Evolutionary conservation across 1,284 basidiomycete species (phyloP).

Genomic region (Takashimella tepidaria): DNA sequence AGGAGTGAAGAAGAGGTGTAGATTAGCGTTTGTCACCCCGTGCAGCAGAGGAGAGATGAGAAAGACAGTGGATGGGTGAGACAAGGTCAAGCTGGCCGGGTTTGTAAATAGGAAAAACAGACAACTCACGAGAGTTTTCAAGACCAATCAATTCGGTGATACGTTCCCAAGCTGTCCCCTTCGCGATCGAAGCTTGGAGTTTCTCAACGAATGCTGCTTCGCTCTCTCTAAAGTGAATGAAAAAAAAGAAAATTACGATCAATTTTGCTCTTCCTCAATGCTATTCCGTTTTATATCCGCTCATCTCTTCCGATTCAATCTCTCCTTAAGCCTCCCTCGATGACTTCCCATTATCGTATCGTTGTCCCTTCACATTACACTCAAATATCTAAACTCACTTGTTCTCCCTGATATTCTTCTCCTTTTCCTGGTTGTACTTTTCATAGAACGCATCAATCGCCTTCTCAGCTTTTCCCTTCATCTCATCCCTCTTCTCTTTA

Average conservation of each 20-base stretch:
- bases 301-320: no score
- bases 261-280: no score
- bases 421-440: constrained; percentile 86
- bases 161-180: constrained; percentile 93
- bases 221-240: constrained; percentile 60
- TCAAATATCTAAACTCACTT: constrained; percentile 72
- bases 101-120: not conserved
- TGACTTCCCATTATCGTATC: no score
- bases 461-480: constrained; percentile 80
- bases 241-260: no score
- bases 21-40: no score
- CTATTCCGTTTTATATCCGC: no score
- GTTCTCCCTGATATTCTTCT: constrained; percentile 88
- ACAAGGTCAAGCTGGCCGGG: not conserved
- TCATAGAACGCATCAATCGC: constrained; percentile 96
- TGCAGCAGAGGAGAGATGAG: not conserved
- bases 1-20: not conserved
- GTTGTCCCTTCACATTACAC: no score
- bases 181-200: constrained; percentile 70
- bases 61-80: not conserved
- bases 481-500: constrained; percentile 74
- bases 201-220: constrained; percentile 75
- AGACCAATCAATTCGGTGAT: constrained; percentile 83
- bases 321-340: no score
- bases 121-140: constrained; percentile 70